Conservation (phyloP, 2,329 filamentous ascomycete genomes). For the Sclerotinia borealis region DNA sequence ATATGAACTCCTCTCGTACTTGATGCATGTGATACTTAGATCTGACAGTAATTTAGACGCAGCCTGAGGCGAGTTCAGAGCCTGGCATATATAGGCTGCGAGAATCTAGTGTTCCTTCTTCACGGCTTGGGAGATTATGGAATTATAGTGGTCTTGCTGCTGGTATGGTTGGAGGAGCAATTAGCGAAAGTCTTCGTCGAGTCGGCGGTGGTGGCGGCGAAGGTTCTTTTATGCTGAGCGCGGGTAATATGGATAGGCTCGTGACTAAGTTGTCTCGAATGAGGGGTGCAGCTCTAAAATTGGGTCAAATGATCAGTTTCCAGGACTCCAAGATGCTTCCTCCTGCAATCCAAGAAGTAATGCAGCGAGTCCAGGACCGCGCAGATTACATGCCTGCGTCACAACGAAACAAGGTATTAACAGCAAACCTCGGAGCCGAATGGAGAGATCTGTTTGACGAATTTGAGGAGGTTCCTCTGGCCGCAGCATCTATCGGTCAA, state of each 20-base stretch:
- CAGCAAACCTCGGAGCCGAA: constrained; percentile 68
- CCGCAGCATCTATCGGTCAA: constrained; percentile 94
- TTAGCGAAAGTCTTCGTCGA: constrained; percentile 77
- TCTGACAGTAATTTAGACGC: constrained; percentile 38
- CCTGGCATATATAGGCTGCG: constrained; percentile 59
- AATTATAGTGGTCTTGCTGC: constrained; percentile 91
- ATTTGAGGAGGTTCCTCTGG: constrained; percentile 88
- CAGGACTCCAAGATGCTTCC: constrained; percentile 96
- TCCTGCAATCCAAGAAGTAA: constrained; percentile 74
- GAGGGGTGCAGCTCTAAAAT: constrained; percentile 92
- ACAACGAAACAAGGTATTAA: constrained; percentile 81
- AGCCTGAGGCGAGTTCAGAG: constrained; percentile 23
- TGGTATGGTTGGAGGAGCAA: constrained; percentile 89
- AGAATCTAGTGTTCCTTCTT: constrained; percentile 86
- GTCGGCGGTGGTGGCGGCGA: constrained; percentile 61
- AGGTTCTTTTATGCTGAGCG: constrained; percentile 81
- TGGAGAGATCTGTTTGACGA: constrained; percentile 79
- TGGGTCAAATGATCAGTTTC: constrained; percentile 97
- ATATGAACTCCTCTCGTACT: neutral
- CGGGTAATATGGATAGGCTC: constrained; percentile 85
- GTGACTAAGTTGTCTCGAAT: constrained; percentile 91
- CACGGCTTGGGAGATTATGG: constrained; percentile 81
- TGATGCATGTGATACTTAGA: constrained; percentile 35
- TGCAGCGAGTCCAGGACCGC: constrained; percentile 91
- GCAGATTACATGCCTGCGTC: constrained; percentile 97